phyloP scores from a whole-genome alignment of 495 filamentous ascomycete genomes.

The Cairneyella variabilis region DNA sequence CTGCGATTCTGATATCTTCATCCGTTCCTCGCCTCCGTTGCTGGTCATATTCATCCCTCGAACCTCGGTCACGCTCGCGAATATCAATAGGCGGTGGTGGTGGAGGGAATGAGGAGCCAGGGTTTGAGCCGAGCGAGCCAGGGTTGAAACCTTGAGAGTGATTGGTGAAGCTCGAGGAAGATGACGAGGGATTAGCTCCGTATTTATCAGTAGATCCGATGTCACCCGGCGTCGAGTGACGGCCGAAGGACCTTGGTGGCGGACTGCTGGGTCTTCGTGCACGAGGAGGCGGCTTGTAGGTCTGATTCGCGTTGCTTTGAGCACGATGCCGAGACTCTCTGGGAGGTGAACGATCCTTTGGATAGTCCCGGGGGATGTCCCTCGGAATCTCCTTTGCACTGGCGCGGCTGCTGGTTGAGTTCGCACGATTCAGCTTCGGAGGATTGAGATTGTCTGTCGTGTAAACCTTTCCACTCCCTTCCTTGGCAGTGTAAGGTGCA shows the following conservation, averaged over 20 bases:
- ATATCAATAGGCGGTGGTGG: slow-evolving; percentile 21
- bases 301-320: slow-evolving; percentile 16
- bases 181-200: slow-evolving; percentile 12
- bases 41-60: slow-evolving; percentile 9
- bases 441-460: neutral
- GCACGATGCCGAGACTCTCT: slow-evolving; percentile 6
- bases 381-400: neutral
- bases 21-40: slow-evolving; percentile 7
- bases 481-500: slow-evolving; percentile 25
- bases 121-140: slow-evolving; percentile 14
- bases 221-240: slow-evolving; percentile 21
- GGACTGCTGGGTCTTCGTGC: slow-evolving; percentile 18
- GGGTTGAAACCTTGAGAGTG: slow-evolving; percentile 12
- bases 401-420: slow-evolving; percentile 19
- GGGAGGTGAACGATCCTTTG: neutral
- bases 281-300: slow-evolving; percentile 4
- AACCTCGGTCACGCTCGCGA: neutral
- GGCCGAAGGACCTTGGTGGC: slow-evolving; percentile 17
- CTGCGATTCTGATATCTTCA: slow-evolving; percentile 16
- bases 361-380: neutral
- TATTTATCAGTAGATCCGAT: slow-evolving; percentile 14
- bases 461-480: slow-evolving; percentile 20
- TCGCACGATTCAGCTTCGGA: slow-evolving; percentile 8
- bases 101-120: slow-evolving; percentile 13
- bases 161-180: slow-evolving; percentile 13